Base-by-base conservation (phyloP, 2,329 filamentous ascomycete species). In the Diaporthe sp. region DNA sequence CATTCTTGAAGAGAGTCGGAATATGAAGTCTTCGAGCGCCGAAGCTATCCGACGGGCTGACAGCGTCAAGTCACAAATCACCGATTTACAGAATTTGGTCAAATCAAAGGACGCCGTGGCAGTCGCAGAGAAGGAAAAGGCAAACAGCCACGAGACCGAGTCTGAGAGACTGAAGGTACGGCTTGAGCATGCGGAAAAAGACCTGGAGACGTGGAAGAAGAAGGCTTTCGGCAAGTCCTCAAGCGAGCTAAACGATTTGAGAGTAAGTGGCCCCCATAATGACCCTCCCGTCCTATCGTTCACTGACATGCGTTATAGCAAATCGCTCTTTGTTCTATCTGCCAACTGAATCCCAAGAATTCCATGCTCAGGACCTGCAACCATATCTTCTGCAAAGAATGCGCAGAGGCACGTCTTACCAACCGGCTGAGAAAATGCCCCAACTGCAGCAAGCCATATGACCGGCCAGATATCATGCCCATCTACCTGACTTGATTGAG, bases 401-500 rank as follows among this genome's bases (percentile, higher is more conserved):
- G 97, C 81, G 94, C 98, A 32, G 94, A 98, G 77, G 94, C 97
- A 80, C 92, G 97, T 73, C 92, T 98, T 76, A 92, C 91, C 59
- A 97, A 97, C 80, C 94, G 97, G 47, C 96, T 96, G 85, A 91
- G 97, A 78, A 98, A 98, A 83, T 99, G 97, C 81, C 97, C 97
- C 3, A 96, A 94, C 79, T 99, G 97, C 87, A 95, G 94, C 79
- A 94, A 94, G 84, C 92, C 94, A 5, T 99, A 99, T 82, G 96
- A 97, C 80, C 94, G 92, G 82, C 94, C 94, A 83, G 97, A 99
- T 82, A 92, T 95, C 76, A 97, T 98, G 94, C 85, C 89, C 30
- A 90, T 92, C 66, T 91, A 93, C 81, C 78, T 84, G 58, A 73
- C 56, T 27, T 71, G 42, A 71, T 37, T 4, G 15, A 30, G 55